Evolutionary conservation across 257 asterid genomes (phyloP).

Genomic region (Buddleja alternifolia): DNA sequence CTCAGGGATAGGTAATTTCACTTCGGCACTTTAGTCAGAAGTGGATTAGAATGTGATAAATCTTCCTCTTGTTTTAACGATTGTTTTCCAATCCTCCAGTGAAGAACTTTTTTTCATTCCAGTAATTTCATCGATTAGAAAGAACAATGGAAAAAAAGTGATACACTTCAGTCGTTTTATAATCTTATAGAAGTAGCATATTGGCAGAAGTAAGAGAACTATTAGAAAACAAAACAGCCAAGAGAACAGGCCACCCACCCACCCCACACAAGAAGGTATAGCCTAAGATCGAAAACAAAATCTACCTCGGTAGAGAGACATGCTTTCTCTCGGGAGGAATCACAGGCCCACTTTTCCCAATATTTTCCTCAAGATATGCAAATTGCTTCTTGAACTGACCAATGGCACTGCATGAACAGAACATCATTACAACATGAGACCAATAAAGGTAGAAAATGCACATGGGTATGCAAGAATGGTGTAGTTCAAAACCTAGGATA

Average conservation of each 20-base stretch:
- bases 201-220: slow-evolving; percentile 9
- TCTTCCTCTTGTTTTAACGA: background rate
- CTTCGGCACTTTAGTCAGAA: background rate
- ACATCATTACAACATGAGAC: slow-evolving; percentile 7
- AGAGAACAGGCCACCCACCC: background rate
- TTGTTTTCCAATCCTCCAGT: background rate
- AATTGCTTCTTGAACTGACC: slow-evolving; percentile 84
- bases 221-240: slow-evolving; percentile 10
- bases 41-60: background rate
- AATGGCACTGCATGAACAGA: slow-evolving; percentile 62
- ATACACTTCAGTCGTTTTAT: background rate
- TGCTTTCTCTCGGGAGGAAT: slow-evolving; percentile 86
- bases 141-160: background rate
- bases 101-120: background rate
- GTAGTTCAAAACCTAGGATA: slow-evolving; percentile 73
- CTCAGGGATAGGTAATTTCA: background rate
- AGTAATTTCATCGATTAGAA: background rate
- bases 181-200: background rate
- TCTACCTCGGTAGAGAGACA: slow-evolving; percentile 81
- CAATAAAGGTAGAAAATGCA: slow-evolving; percentile 21
- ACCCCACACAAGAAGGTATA: slow-evolving; percentile 5
- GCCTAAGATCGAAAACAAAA: slow-evolving; percentile 1
- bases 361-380: slow-evolving; percentile 83
- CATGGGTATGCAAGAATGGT: slow-evolving; percentile 2
- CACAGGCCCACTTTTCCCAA: slow-evolving; percentile 66